Base-by-base conservation (phyloP, 2,329 filamentous ascomycete species). In the Pseudopyricularia cyperi region DNA sequence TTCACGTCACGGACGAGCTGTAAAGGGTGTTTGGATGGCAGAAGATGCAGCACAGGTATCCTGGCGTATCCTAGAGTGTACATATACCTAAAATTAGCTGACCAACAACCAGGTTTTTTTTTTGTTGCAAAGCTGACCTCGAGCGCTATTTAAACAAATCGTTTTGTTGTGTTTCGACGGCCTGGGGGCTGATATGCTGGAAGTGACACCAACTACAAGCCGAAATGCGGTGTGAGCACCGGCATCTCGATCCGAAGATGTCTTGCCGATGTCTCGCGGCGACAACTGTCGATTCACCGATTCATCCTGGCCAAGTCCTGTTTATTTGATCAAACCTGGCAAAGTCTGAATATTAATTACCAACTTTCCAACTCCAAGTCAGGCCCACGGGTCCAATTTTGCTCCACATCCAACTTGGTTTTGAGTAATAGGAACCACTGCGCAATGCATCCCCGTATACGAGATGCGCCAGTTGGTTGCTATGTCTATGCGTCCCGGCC, bases 1-100 rank as follows among this genome's bases (percentile, higher is more conserved):
- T 97, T 67, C 93, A 98, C 68, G 90, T 98, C 55, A 73, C 89
- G 65, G 88, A 95, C 66, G 85, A 93, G 68, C 80, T 89, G 76
- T 93, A 83, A 71, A 68, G 55, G 54, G 61, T 52, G 52, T 32
- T 52, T 12, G 12, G 34, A 28, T 30, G 24, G 35, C 12, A 42
- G 9, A 65, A 62, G 57, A 56, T 58, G 57, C 57, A 57, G 37
- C 37, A 22, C 37, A 42, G 37, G 60, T 62, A 63, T 59, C 63
- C 48, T 24, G 48, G 34, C 34, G 53, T 61, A 56, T 35, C 33
- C 44, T 54, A 57, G 52, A 60, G 57, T 63, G 61, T 64, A 64
- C 55, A 65, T 65, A 61, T 59, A 33, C 35, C 24, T 46, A 30
- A n/a, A 39, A 28, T 39, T 51, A 51, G 57, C 48, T 32, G 22